A percentile compares a stretch with the other conserved stretches of the same genome.
Conservation (phyloP, 129 eudicot genomes). For the Flaveria linearis region DNA sequence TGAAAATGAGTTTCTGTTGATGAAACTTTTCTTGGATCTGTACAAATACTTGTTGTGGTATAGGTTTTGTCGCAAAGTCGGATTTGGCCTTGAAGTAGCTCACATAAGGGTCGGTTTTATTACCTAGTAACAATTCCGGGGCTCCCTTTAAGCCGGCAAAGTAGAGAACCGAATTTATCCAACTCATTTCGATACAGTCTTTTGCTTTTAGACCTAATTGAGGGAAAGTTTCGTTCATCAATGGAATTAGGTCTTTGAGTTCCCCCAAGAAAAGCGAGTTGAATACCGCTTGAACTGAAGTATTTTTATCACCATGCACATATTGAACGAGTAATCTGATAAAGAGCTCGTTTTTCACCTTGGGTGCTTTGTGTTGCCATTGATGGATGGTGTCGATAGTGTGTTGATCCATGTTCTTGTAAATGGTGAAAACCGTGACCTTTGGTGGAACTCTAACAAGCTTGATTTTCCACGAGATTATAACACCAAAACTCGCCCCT, state of each 20-base stretch:
- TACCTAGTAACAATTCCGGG: constrained; percentile 28
- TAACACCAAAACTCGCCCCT: constrained; percentile 58
- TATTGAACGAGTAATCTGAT: constrained; percentile 39
- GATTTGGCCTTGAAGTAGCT: constrained; percentile 53
- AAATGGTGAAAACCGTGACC: constrained; percentile 52
- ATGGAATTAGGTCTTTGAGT: constrained; percentile 26
- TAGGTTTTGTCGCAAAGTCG: constrained; percentile 48
- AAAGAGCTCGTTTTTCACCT: constrained; percentile 35
- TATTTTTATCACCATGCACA: constrained; percentile 22
- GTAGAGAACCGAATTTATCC: constrained; percentile 56
- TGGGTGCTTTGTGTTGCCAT: constrained; percentile 54
- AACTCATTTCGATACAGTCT: constrained; percentile 58
- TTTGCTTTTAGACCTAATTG: constrained; percentile 42
- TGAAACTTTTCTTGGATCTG: constrained; percentile 37
- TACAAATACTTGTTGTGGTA: constrained; percentile 42
- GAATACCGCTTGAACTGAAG: constrained; percentile 41
- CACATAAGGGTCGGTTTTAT: constrained; percentile 38
- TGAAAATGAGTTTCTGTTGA: constrained; percentile 36
- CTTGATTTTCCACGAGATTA: constrained; percentile 54
- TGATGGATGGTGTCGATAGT: constrained; percentile 36
- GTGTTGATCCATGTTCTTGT: constrained; percentile 40
- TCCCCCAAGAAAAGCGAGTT: constrained; percentile 52
- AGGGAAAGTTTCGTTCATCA: constrained; percentile 48
- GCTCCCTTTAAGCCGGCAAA: constrained; percentile 48
- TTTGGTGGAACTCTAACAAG: constrained; percentile 52